Percentiles rank a stretch among this genome's conserved stretches.
phyloP scores from a whole-genome alignment of 2,329 filamentous ascomycete species.

The Monosporascus sp. region DNA sequence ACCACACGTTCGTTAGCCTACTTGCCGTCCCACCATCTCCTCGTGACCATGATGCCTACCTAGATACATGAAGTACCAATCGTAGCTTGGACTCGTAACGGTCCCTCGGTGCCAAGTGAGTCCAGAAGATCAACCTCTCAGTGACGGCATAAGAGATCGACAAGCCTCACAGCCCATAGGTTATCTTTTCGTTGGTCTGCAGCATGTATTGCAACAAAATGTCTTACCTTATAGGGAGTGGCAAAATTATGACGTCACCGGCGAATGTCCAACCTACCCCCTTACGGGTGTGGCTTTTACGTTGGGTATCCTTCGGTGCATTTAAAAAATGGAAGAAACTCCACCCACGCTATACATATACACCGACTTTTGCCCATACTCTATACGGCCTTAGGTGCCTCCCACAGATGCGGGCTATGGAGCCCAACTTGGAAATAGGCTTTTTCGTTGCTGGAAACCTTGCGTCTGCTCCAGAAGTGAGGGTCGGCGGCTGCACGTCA shows the following conservation, averaged over 20 bases:
- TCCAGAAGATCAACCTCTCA: neutral
- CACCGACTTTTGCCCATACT: conserved; percentile 24
- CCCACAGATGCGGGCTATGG: neutral
- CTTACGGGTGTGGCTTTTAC: neutral
- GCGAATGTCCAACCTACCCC: neutral
- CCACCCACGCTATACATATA: conserved; percentile 18
- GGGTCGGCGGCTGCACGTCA: neutral
- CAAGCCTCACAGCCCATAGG: neutral
- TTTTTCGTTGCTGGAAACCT: neutral
- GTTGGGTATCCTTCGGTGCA: neutral
- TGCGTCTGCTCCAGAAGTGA: neutral
- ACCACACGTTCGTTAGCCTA: neutral
- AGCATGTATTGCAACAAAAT: neutral
- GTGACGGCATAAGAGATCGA: neutral
- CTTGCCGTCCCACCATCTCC: neutral
- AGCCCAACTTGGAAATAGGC: neutral
- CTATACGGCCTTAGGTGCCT: neutral
- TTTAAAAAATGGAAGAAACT: neutral
- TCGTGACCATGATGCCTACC: neutral
- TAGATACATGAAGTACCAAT: neutral
- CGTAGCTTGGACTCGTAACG: neutral
- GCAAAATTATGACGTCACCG: neutral
- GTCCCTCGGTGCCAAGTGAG: neutral
- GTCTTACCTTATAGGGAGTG: neutral
- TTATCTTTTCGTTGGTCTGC: neutral